Percentiles rank a stretch among this genome's conserved stretches.
phyloP scores from a whole-genome alignment of 2,329 filamentous ascomycete species.

The Escovopsis sp. region DNA sequence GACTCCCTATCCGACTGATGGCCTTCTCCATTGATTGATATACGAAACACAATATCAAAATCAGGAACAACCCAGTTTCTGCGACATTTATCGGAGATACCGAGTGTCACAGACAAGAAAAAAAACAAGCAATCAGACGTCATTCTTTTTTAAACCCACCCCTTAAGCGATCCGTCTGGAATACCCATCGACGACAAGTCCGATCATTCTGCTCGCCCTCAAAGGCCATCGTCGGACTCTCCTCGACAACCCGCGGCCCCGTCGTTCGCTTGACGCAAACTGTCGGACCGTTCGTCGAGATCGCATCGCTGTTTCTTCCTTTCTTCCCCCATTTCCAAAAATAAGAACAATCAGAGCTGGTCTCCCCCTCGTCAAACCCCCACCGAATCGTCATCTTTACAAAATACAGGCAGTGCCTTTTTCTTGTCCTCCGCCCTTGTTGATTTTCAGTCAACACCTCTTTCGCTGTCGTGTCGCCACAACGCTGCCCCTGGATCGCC shows the following conservation, averaged over 20 bases:
- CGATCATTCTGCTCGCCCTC: too few species aligned
- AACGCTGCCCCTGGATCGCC: too few species aligned
- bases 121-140: too few species aligned
- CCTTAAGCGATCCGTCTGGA: slow-evolving; percentile 2
- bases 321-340: not conserved
- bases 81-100: too few species aligned
- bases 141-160: slow-evolving; percentile 6
- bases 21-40: slow-evolving; percentile 22
- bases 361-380: slow-evolving; percentile 19
- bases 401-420: slow-evolving; percentile 20
- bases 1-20: slow-evolving; percentile 12
- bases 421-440: slow-evolving; percentile 1
- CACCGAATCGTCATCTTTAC: slow-evolving; percentile 7
- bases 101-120: too few species aligned
- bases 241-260: slow-evolving; percentile 12
- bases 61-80: too few species aligned
- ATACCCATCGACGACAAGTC: too few species aligned
- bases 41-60: slow-evolving; percentile 6
- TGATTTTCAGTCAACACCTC: not conserved
- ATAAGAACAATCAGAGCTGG: slow-evolving; percentile 29
- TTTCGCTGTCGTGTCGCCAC: not conserved
- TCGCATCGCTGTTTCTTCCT: slow-evolving; percentile 14
- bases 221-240: slow-evolving; percentile 9
- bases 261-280: slow-evolving; percentile 29
- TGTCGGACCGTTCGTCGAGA: slow-evolving; percentile 18